Base-by-base conservation (phyloP, 768 basidiomycete species). In the Exsudoporus frostii region DNA sequence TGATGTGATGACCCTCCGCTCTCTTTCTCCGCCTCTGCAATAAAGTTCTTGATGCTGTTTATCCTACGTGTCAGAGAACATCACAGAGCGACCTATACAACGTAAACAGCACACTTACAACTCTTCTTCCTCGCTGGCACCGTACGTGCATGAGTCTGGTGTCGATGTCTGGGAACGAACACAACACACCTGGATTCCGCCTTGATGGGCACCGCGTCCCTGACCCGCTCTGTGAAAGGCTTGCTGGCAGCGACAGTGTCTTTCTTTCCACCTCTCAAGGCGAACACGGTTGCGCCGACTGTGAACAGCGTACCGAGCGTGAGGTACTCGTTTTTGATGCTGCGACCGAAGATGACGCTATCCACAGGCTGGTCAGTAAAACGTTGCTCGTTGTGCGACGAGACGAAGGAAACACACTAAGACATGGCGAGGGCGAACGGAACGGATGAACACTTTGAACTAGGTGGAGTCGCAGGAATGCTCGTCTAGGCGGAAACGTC, bases 11-110 rank as follows among this genome's bases (percentile, higher is more conserved):
- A 66, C 42, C 61, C 69, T 65, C 80, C 79, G 58, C 82, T 73
- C 67, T 82, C 86, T 73, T 88, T 90, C 78, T 92, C 90, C 43
- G 90, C 90, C 66, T 90, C 89, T 51, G 80, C 83, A 55, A 92
- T 80, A 67, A 89, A 92, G 45, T 84, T 84, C 68, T 79, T 76
- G 74, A 92, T 90, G 68, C 90, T 92, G 74, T 77, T 64, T 59
- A 74, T 71, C 78, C 80, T 81, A 66, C 70, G 54, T 71, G 73
- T 81, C 61, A 64, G 66, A 65, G 50, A 50, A 53, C 68, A 62
- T 63, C 70, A 65, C 65, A 61, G 60, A 60, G 61, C 50, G 34
- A 54, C 48, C 25, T 20, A 33, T 50, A 20, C 33, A 36, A 19
- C 53, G 34, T 33, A 59, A 55, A 46, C 34, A 33, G 37, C 38